Conservation (phyloP, 129 eudicot genomes). For the Lactuca sativa region DNA sequence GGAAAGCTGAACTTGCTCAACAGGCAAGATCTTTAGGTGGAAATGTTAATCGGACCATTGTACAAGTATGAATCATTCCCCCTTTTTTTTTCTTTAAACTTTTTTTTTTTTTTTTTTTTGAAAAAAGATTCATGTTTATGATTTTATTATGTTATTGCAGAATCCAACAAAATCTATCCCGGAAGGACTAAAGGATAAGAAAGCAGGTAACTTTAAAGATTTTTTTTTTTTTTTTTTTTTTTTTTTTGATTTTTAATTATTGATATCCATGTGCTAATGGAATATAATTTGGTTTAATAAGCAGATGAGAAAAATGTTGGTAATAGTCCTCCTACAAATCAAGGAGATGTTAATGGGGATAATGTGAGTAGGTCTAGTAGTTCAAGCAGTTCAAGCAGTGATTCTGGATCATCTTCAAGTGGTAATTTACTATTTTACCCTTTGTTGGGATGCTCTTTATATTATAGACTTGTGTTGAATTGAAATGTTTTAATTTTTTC, state of each 20-base stretch:
- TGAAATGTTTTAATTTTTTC: slow-evolving; percentile 2
- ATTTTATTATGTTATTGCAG: slow-evolving; percentile 43
- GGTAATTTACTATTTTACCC: slow-evolving; percentile 45
- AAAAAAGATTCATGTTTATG: slow-evolving; percentile 17
- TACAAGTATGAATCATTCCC: slow-evolving; percentile 30
- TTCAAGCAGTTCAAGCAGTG: slow-evolving; percentile 96
- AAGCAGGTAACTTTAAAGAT: no score
- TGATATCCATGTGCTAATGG: slow-evolving; percentile 7
- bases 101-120: no score
- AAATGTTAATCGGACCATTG: slow-evolving; percentile 29
- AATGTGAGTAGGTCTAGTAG: slow-evolving; percentile 73
- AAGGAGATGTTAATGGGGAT: slow-evolving; percentile 53
- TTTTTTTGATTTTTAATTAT: slow-evolving; percentile 13
- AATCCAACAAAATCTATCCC: slow-evolving; percentile 34
- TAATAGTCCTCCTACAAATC: slow-evolving; percentile 40
- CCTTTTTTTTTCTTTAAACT: neutral
- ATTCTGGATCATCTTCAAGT: slow-evolving; percentile 84
- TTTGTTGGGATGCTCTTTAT: no score
- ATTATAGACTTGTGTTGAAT: neutral
- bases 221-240: no score
- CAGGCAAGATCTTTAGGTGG: slow-evolving; percentile 57
- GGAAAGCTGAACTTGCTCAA: slow-evolving; percentile 77
- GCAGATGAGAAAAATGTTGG: slow-evolving; percentile 46
- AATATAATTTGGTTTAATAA: slow-evolving; percentile 1
- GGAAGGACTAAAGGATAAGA: slow-evolving; percentile 41